Percentiles rank a stretch among this genome's conserved stretches.
These are phyloP conservation scores for Prunella vulgaris DNA, from an alignment of 257 asterid genomes.

Conservation along the genomic window DNA sequence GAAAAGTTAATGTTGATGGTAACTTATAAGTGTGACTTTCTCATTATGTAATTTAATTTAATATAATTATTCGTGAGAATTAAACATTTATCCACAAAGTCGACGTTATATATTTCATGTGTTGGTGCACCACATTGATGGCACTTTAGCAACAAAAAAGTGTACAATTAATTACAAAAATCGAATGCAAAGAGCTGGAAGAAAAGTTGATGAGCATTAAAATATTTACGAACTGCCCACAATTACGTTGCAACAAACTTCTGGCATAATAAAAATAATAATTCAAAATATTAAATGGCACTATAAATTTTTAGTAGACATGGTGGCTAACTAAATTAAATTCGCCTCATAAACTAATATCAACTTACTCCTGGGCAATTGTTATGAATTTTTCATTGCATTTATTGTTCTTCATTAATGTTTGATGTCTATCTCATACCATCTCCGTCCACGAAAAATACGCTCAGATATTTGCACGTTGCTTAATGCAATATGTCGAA, in stretches of 20 bases:
- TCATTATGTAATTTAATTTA: not conserved
- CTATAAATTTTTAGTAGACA: constrained; percentile 8
- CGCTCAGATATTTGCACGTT: too few species aligned
- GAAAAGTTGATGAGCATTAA: constrained; percentile 26
- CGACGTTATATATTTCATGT: not conserved
- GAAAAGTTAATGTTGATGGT: not conserved
- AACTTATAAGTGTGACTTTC: not conserved
- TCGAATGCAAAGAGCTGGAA: constrained; percentile 3
- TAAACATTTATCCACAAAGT: not conserved
- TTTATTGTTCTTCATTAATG: not conserved
- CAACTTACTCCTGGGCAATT: not conserved
- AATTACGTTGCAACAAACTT: constrained; percentile 30
- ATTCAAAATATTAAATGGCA: constrained; percentile 17
- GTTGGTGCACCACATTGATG: constrained; percentile 11
- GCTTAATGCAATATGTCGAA: too few species aligned
- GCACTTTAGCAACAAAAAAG: constrained; percentile 5
- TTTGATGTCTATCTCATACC: not conserved
- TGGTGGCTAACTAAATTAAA: constrained; percentile 23
- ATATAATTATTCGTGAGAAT: not conserved
- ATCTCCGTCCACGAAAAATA: too few species aligned
- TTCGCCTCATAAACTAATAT: constrained; percentile 7
- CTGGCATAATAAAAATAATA: constrained; percentile 24
- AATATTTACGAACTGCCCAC: constrained; percentile 14
- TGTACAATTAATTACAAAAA: constrained; percentile 13
- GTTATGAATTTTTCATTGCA: not conserved